phyloP scores from a whole-genome alignment of 2,329 filamentous ascomycete species.

The Sporothrix sp. region DNA sequence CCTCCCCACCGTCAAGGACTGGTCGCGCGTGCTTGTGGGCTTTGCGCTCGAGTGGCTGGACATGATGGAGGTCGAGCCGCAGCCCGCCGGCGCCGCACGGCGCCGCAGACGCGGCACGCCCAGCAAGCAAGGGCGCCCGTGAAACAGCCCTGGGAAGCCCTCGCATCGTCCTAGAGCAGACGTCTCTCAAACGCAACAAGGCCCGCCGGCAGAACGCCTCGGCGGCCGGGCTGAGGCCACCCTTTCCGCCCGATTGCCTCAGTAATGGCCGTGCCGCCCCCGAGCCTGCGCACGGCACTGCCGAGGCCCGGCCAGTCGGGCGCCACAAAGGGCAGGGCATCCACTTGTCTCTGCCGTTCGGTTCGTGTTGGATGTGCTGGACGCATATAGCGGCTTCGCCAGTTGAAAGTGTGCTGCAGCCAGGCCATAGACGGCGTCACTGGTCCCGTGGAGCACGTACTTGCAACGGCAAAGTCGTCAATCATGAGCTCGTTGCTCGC shows the following conservation, averaged over 20 bases:
- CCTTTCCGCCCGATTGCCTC: slow-evolving; percentile 33
- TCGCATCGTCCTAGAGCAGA: not conserved
- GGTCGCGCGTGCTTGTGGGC: slow-evolving; percentile 61
- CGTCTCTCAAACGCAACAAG: slow-evolving; percentile 24
- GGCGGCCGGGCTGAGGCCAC: slow-evolving; percentile 34
- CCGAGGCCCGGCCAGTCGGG: slow-evolving; percentile 39
- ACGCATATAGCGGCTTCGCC: slow-evolving; percentile 30
- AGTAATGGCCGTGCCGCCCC: slow-evolving; percentile 31
- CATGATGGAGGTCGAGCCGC: slow-evolving; percentile 36
- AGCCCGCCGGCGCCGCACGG: not conserved
- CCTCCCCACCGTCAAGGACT: slow-evolving; percentile 61
- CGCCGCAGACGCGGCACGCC: not conserved
- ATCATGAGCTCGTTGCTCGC: slow-evolving; percentile 37
- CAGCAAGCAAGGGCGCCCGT: not conserved
- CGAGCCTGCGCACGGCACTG: slow-evolving; percentile 32
- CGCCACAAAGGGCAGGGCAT: slow-evolving; percentile 30
- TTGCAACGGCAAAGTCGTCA: slow-evolving; percentile 38
- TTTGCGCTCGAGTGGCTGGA: slow-evolving; percentile 77
- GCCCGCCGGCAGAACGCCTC: slow-evolving; percentile 41
- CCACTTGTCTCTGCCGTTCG: not conserved
- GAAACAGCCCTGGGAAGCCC: too few relatives aligned
- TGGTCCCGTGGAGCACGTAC: slow-evolving; percentile 38
- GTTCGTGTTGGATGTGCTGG: not conserved
- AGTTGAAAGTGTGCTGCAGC: slow-evolving; percentile 36
- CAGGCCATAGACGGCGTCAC: slow-evolving; percentile 34